Evolutionary conservation across 164 flowering plant genomes (phyloP).

Genomic region (Amborella trichopoda): DNA sequence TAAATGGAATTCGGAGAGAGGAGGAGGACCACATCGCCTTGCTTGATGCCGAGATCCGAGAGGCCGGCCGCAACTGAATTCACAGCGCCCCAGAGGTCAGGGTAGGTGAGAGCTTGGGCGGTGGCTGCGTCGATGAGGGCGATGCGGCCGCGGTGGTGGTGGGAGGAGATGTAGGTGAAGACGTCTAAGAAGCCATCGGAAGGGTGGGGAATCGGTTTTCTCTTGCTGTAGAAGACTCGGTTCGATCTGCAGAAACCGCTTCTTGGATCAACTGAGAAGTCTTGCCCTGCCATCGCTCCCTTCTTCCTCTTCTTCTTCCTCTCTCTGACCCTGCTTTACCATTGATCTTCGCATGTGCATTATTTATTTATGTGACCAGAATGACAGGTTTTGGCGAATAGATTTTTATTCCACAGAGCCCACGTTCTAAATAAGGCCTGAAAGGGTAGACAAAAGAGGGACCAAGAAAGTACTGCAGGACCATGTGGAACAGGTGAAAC

Average conservation of each 20-base stretch:
- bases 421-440: too few relatives aligned
- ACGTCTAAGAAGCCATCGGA: conserved; percentile 38
- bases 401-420: too few relatives aligned
- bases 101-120: conserved; percentile 51
- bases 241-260: conserved; percentile 59
- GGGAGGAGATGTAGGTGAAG: conserved; percentile 82
- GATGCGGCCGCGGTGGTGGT: conserved; percentile 28
- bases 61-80: conserved; percentile 48
- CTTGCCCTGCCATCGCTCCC: conserved; percentile 6
- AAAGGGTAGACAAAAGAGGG: too few relatives aligned
- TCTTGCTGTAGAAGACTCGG: conserved; percentile 73
- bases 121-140: conserved; percentile 88
- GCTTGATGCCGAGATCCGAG: conserved; percentile 44
- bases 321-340: too few relatives aligned
- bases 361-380: too few relatives aligned
- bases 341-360: too few relatives aligned
- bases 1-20: conserved; percentile 82
- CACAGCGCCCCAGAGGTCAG: conserved; percentile 55
- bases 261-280: conserved; percentile 22
- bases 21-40: conserved; percentile 76
- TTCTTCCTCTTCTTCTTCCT: too few relatives aligned
- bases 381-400: too few relatives aligned
- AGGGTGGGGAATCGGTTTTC: conserved; percentile 49
- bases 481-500: too few relatives aligned
- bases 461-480: too few relatives aligned